phyloP scores from a whole-genome alignment of 169 alveolate species.

The Eimeria zaria region DNA sequence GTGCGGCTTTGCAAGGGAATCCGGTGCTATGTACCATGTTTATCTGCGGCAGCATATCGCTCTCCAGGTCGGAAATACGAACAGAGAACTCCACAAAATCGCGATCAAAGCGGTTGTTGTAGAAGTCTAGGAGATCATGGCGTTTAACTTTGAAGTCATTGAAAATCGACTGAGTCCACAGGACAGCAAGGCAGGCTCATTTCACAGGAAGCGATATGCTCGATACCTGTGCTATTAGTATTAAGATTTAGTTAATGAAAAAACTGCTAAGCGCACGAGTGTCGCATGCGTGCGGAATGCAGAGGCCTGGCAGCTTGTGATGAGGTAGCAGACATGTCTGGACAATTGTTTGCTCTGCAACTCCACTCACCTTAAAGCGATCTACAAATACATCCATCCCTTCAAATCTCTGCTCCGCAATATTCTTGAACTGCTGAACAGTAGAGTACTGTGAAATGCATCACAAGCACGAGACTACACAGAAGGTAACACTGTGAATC shows the following conservation, averaged over 20 bases:
- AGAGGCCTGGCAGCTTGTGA: background rate
- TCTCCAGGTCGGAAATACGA: slow-evolving; percentile 91
- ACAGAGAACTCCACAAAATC: slow-evolving; percentile 98
- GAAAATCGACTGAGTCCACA: slow-evolving; percentile 58
- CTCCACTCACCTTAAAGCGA: slow-evolving; percentile 91
- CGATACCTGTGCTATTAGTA: background rate
- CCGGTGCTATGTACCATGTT: slow-evolving; percentile 88
- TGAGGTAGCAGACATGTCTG: background rate
- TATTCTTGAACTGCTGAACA: slow-evolving; percentile 96
- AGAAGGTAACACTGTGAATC: background rate
- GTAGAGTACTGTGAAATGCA: slow-evolving; percentile 91
- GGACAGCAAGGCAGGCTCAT: background rate
- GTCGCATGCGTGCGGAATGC: background rate
- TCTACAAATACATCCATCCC: slow-evolving; percentile 95
- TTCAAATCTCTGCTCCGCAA: slow-evolving; percentile 96
- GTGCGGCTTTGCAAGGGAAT: background rate
- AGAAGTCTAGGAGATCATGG: slow-evolving; percentile 96
- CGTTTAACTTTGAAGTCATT: slow-evolving; percentile 93
- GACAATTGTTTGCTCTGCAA: background rate
- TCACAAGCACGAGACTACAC: background rate
- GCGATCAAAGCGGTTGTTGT: slow-evolving; percentile 97
- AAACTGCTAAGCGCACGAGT: background rate
- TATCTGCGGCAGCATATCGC: slow-evolving; percentile 95
- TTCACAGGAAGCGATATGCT: background rate
- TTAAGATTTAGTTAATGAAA: background rate